phyloP scores from a whole-genome alignment of 176 grass and related monocot genomes.

The Carex cristatella region DNA sequence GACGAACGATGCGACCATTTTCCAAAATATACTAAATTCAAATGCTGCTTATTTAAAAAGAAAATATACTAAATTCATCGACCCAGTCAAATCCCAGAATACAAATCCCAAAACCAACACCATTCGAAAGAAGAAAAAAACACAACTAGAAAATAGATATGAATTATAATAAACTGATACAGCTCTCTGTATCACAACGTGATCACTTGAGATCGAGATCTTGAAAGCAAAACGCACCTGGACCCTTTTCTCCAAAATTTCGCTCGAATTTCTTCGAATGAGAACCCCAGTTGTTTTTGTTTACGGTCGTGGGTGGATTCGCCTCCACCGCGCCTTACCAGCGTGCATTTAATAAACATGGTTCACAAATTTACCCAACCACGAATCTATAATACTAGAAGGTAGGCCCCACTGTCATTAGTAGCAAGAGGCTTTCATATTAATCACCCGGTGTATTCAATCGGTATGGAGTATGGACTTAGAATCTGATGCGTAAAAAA shows the following conservation, averaged over 20 bases:
- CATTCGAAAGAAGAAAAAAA: neutral
- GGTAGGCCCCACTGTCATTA: neutral
- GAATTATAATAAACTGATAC: neutral
- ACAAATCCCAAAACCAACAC: neutral
- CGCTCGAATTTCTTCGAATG: neutral
- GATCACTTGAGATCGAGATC: neutral
- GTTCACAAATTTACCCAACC: neutral
- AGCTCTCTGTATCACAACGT: neutral
- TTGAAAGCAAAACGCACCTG: neutral
- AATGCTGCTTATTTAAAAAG: neutral
- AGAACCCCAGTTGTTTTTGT: neutral
- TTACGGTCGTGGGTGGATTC: neutral
- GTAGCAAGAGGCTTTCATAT: neutral
- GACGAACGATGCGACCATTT: neutral
- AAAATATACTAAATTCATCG: neutral
- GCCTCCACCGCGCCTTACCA: neutral
- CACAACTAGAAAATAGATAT: neutral
- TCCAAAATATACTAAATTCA: neutral
- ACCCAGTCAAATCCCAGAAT: neutral
- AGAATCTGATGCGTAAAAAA: neutral
- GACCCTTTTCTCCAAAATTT: neutral
- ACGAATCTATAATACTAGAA: neutral
- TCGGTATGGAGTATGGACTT: too few species aligned
- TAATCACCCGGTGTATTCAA: neutral
- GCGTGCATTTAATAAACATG: neutral